Base-by-base conservation (phyloP, 306 rosid species). In the Prinsepia uniflora region DNA sequence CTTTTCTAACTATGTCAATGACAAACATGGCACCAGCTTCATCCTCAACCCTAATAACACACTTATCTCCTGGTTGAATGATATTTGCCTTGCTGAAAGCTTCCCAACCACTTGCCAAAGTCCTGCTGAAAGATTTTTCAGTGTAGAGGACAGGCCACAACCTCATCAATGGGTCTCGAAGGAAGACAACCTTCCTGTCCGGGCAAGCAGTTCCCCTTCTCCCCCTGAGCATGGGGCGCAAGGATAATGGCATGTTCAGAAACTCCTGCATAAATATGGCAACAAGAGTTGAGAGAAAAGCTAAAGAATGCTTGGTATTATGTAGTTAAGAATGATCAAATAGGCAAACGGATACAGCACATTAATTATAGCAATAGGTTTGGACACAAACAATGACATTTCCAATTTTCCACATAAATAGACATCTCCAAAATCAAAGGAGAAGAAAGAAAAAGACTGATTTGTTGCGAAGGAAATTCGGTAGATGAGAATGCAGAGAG, bases 131-230 rank as follows among this genome's bases (percentile, higher is more conserved):
- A 0, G 43, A 49, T 40, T 39, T 67, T 30, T 83, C 75, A 68
- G 55, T 84, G 80, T 80, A 89, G 66, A 80, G 67, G 30, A 86
- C 83, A 0, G 87, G 92, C 87, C 97, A 89, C 70, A 76, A 46
- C 73, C 81, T 75, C 71, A 17, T 52, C 15, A 9, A 40, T 4
- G 83, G 78, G 79, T 84, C 89, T 68, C 52, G 78, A 54, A 88
- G 88, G 39, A 46, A 12, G 59, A 84, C 89, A 46, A 81, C 64
- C 74, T 22, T 74, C 69, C 77, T 69, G 11, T 50, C 65, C 60
- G 6, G n/a, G 11, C 14, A 6, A 8, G 0, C 22, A 30, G 3
- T 30, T 30, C 36, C 36, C 36, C 36, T 30, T 30, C 64, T 73
- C 5, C 60, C 58, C 42, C 7, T 7, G 20, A 10, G 61, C 46